Percentiles rank a stretch among this genome's conserved stretches.
phyloP scores from a whole-genome alignment of 805 yeast species.

The Starmerella davenportii region DNA sequence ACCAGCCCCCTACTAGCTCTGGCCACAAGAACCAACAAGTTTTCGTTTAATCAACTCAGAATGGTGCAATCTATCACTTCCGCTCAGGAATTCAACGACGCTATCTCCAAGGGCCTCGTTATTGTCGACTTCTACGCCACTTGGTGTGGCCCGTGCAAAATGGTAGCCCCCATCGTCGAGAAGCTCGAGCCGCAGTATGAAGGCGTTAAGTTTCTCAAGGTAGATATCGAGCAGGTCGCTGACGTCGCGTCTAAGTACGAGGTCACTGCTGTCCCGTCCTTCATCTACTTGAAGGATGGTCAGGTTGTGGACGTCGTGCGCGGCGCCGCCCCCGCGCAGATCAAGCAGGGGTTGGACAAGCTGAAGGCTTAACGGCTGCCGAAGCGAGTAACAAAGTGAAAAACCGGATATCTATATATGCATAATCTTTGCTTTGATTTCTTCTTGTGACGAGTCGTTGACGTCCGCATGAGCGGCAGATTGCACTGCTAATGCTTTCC shows the following conservation, averaged over 20 bases:
- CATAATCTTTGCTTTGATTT: neutral
- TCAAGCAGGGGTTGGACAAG: slow-evolving; percentile 48
- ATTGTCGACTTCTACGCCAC: slow-evolving; percentile 92
- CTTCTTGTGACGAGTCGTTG: neutral
- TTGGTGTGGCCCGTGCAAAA: slow-evolving; percentile 99
- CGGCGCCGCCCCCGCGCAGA: slow-evolving; percentile 61
- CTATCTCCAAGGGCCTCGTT: slow-evolving; percentile 53
- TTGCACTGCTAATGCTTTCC: neutral
- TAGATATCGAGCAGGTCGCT: slow-evolving; percentile 76
- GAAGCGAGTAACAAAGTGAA: too few relatives aligned
- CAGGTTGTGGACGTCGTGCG: slow-evolving; percentile 58
- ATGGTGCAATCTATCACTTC: slow-evolving; percentile 39
- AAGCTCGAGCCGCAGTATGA: slow-evolving; percentile 37
- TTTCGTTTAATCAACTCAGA: slow-evolving; percentile 7
- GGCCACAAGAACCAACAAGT: neutral
- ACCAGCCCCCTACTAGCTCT: neutral
- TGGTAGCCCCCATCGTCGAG: slow-evolving; percentile 85
- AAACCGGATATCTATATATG: too few relatives aligned
- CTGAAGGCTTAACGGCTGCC: slow-evolving; percentile 5
- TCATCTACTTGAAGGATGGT: slow-evolving; percentile 68
- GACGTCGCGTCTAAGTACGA: slow-evolving; percentile 52
- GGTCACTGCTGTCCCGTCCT: slow-evolving; percentile 50
- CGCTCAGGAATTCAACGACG: slow-evolving; percentile 46
- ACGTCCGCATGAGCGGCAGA: neutral
- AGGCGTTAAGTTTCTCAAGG: slow-evolving; percentile 61